Percentiles rank a stretch among this genome's conserved stretches.
Evolutionary conservation across 2,329 filamentous ascomycete genomes (phyloP).

Genomic region (Atkinsonella texensis): DNA sequence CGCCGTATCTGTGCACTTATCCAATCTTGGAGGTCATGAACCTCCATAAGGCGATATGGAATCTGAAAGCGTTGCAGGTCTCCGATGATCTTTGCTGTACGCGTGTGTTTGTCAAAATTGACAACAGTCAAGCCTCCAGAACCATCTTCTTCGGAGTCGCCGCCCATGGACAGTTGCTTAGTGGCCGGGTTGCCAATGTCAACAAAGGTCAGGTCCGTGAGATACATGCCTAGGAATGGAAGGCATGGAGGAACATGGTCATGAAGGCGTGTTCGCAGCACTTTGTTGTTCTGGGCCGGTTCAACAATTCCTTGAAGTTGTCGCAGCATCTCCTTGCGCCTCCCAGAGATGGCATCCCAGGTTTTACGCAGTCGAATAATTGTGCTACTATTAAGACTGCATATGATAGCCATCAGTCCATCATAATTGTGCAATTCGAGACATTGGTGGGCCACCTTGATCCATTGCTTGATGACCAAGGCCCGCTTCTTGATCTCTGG

Average conservation of each 20-base stretch:
- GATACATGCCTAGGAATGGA: conserved; percentile 90
- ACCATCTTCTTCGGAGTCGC: conserved; percentile 45
- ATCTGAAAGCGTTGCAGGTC: conserved; percentile 95
- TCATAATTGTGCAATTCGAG: conserved; percentile 92
- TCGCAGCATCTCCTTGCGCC: conserved; percentile 70
- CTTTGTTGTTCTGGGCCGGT: conserved; percentile 80
- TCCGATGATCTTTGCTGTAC: conserved; percentile 89
- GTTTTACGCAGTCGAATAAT: conserved; percentile 80
- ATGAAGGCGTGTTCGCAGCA: conserved; percentile 70
- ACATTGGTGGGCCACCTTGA: conserved; percentile 82
- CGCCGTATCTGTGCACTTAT: conserved; percentile 69
- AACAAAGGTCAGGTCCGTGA: conserved; percentile 92
- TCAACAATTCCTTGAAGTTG: conserved; percentile 76
- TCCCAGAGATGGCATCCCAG: conserved; percentile 79
- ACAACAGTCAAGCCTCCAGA: conserved; percentile 65
- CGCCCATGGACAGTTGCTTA: conserved; percentile 49
- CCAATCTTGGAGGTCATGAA: conserved; percentile 89
- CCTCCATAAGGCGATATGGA: conserved; percentile 69
- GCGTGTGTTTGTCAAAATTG: conserved; percentile 96
- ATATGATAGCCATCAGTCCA: conserved; percentile 92
- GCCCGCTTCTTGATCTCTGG: conserved; percentile 91
- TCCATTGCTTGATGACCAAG: conserved; percentile 89
- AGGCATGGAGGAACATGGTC: conserved; percentile 84
- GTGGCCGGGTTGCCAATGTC: conserved; percentile 87
- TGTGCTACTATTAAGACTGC: conserved; percentile 82